Evolutionary conservation across 2,329 filamentous ascomycete genomes (phyloP).

Genomic region (Chalara sp.): DNA sequence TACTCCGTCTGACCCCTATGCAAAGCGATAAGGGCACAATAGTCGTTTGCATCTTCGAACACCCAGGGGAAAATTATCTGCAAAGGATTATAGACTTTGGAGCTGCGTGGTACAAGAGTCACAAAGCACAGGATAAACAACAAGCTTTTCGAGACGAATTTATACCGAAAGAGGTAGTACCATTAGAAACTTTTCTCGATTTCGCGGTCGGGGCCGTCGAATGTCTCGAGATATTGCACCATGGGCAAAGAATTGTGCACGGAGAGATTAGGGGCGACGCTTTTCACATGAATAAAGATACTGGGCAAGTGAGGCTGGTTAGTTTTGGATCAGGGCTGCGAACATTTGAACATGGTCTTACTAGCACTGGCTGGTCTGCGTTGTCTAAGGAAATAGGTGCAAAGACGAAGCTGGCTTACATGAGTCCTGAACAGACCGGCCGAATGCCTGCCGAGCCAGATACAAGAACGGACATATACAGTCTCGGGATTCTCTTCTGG

Average conservation of each 20-base stretch:
- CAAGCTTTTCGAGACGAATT: conserved; percentile 28
- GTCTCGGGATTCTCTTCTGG: conserved; percentile 84
- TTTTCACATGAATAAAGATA: conserved; percentile 75
- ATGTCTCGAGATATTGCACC: conserved; percentile 85
- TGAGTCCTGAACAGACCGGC: conserved; percentile 91
- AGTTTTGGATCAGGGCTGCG: conserved; percentile 82
- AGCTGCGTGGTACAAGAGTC: conserved; percentile 60
- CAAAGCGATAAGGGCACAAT: conserved; percentile 65
- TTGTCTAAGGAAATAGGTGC: conserved; percentile 79
- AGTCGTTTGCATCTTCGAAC: conserved; percentile 74
- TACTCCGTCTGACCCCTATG: conserved; percentile 63
- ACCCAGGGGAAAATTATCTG: conserved; percentile 69
- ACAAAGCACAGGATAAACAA: conserved; percentile 42
- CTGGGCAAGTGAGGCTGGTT: conserved; percentile 67
- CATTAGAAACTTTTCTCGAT: conserved; percentile 72
- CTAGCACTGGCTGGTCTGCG: conserved; percentile 77
- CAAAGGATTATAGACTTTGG: conserved; percentile 68
- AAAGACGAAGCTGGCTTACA: conserved; percentile 83
- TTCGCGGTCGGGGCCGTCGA: conserved; percentile 86
- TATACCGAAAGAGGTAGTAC: conserved; percentile 52
- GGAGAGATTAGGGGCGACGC: conserved; percentile 87
- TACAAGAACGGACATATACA: conserved; percentile 88
- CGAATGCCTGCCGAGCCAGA: conserved; percentile 90
- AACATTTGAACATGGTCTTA: conserved; percentile 85
- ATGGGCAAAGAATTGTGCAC: conserved; percentile 78